These are phyloP conservation scores for Phragmites australis DNA, from an alignment of 176 grass and related monocot genomes.

Conservation along the genomic window DNA sequence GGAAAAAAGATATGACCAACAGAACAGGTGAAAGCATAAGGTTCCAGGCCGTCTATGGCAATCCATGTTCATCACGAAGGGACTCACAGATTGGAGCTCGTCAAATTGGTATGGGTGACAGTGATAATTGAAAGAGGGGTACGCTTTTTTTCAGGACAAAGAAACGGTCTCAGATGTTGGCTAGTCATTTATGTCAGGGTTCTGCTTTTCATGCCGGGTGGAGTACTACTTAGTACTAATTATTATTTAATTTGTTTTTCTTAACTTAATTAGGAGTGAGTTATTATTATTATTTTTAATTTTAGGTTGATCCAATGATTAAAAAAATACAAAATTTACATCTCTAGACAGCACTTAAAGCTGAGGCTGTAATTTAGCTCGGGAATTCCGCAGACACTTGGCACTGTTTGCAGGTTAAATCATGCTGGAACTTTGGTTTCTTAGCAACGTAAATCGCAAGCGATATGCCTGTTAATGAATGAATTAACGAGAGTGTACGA, in stretches of 20 bases:
- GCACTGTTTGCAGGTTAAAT: constrained; percentile 30
- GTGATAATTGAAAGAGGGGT: too few species aligned
- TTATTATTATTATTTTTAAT: too few species aligned
- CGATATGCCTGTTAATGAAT: not conserved
- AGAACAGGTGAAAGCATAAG: not conserved
- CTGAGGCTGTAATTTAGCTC: not conserved
- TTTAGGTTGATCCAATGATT: too few species aligned
- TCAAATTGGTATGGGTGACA: not conserved
- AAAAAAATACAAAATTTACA: too few species aligned
- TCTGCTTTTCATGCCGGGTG: too few species aligned
- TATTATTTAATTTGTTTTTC: too few species aligned
- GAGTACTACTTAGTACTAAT: too few species aligned
- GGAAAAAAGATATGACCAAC: not conserved
- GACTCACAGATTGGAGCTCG: not conserved
- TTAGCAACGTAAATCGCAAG: constrained; percentile 4
- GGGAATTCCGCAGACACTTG: not conserved
- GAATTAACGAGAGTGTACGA: not conserved
- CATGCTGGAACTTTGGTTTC: not conserved
- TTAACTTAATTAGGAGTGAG: too few species aligned
- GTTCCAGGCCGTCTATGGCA: not conserved
- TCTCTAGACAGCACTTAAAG: too few species aligned
- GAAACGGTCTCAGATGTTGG: too few species aligned
- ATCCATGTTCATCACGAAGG: not conserved
- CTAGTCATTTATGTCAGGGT: too few species aligned
- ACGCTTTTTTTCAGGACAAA: too few species aligned